Base-by-base conservation (phyloP, 768 basidiomycete species). In the Boletus rubescentipes region DNA sequence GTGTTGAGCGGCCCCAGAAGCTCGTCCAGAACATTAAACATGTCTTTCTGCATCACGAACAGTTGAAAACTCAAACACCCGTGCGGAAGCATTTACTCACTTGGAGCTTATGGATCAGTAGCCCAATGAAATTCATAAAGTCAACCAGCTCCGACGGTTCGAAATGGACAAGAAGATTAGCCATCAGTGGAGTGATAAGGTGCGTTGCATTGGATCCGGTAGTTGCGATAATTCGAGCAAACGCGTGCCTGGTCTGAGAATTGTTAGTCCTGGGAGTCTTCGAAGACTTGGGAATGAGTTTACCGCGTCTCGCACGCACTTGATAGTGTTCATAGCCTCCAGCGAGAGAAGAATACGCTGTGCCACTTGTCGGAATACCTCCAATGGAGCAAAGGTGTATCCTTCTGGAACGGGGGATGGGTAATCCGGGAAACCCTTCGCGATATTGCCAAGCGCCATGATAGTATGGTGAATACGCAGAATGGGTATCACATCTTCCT, bases 361-460 rank as follows among this genome's bases (percentile, higher is more conserved):
- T 0, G 92, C 90, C 63, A 91, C 83, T 67, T 91, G 84, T 54
- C 82, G 79, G 72, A 98, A 97, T 14, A 92, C 83, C 46, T 86
- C 83, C 49, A 92, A 69, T 1, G 85, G 84, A 0, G 93, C 89
- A 18, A 85, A 73, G 9, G 84, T 78, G 61, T 86, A 87, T 31
- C 82, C 84, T 61, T 81, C 79, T 0, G 85, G 83, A 1, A 86
- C 73, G 2, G 84, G 79, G 15, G 80, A 83, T 39, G 91, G 89
- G 64, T 89, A 88, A 66, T 93, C 93, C 0, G 97, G 97, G 73
- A 98, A 98, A 12, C 97, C 97, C 73, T 97, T 97, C 34, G 94
- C 90, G 51, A 98, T 83, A 62, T 91, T 93, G 12, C 96, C 96
- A 20, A 98, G 77, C 3, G 96, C 94, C 86, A 96, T 89, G 68